Conservation (phyloP, 805 yeast species). For the Teunomyces barrocoloradensis region DNA sequence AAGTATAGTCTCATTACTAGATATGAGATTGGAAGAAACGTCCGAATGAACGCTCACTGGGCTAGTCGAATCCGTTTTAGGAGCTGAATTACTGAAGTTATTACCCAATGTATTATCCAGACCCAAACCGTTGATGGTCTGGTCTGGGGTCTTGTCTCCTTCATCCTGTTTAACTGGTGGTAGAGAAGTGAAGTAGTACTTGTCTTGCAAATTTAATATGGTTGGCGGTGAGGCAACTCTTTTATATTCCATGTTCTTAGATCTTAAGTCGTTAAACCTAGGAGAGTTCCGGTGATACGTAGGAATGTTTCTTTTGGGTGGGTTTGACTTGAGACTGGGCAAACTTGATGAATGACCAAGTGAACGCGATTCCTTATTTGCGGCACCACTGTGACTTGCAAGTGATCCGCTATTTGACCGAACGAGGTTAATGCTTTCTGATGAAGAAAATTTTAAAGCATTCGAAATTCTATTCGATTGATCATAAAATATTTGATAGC, state of each 20-base stretch:
- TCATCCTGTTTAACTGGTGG: neutral
- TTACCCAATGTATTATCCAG: neutral
- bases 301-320: slow-evolving; percentile 6
- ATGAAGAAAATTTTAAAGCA: slow-evolving; percentile 37
- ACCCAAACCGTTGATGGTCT: neutral
- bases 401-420: slow-evolving; percentile 14
- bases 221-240: slow-evolving; percentile 11
- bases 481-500: slow-evolving; percentile 49
- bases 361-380: slow-evolving; percentile 9
- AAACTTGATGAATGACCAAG: slow-evolving; percentile 23
- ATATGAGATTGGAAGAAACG: slow-evolving; percentile 26
- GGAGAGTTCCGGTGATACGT: slow-evolving; percentile 6
- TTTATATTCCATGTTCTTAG: slow-evolving; percentile 5
- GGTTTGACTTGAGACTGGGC: slow-evolving; percentile 17
- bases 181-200: neutral
- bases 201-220: neutral
- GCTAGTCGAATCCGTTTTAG: slow-evolving; percentile 17
- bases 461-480: slow-evolving; percentile 42
- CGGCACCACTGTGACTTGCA: neutral
- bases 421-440: slow-evolving; percentile 26
- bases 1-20: slow-evolving; percentile 26
- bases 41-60: slow-evolving; percentile 28
- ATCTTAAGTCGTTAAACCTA: slow-evolving; percentile 7
- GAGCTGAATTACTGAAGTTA: neutral
- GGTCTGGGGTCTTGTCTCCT: neutral